These are phyloP conservation scores for Lobosporangium transversale DNA, from an alignment of 192 early-diverging fungal species.

Conservation along the genomic window DNA sequence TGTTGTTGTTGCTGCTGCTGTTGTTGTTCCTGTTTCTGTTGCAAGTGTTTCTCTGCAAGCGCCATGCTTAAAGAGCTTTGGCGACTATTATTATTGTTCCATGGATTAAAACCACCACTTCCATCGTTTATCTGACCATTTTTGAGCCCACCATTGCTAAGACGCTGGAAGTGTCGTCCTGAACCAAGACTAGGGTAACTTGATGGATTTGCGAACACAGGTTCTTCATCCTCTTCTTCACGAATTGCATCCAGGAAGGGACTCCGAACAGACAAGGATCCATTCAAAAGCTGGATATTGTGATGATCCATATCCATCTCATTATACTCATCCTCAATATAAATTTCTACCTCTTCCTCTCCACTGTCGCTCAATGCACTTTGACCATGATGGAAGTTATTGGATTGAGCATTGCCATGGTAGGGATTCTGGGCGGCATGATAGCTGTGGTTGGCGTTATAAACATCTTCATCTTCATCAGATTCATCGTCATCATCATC, in stretches of 20 bases:
- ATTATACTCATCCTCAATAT: slow-evolving; percentile 43
- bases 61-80: slow-evolving; percentile 8
- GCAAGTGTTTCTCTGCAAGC: slow-evolving; percentile 10
- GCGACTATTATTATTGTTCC: too few species aligned
- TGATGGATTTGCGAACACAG: slow-evolving; percentile 42
- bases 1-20: slow-evolving; percentile 17
- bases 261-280: slow-evolving; percentile 38
- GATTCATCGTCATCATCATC: too few species aligned
- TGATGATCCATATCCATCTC: slow-evolving; percentile 48
- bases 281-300: slow-evolving; percentile 45
- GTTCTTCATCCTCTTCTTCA: slow-evolving; percentile 51
- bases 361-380: slow-evolving; percentile 5
- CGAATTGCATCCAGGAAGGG: slow-evolving; percentile 49
- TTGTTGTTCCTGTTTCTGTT: slow-evolving; percentile 6
- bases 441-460: background rate
- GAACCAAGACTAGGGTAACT: slow-evolving; percentile 42
- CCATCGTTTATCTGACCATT: too few species aligned
- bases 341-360: slow-evolving; percentile 8
- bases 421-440: background rate
- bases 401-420: slow-evolving; percentile 1
- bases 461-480: slow-evolving; percentile 32
- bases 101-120: slow-evolving; percentile 4
- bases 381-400: slow-evolving; percentile 6
- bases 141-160: slow-evolving; percentile 4
- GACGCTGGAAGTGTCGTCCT: slow-evolving; percentile 21